Evolutionary conservation across 768 basidiomycete genomes (phyloP).

Genomic region (Russula ochroleuca): DNA sequence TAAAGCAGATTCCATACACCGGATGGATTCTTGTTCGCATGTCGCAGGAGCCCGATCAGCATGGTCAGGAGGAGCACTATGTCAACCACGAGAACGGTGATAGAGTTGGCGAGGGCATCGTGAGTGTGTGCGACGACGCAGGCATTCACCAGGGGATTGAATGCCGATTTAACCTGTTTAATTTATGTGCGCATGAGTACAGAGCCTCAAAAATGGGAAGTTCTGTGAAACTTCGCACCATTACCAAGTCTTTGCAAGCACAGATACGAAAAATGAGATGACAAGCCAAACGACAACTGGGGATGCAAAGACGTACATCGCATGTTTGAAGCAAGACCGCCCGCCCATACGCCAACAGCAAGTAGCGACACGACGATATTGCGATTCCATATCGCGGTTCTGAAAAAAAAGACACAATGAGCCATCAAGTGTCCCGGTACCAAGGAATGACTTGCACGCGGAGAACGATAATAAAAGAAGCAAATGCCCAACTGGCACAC

Average conservation of each 20-base stretch:
- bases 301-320: not conserved
- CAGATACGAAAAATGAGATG: not conserved
- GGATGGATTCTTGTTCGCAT: not conserved
- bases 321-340: not conserved
- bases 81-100: not conserved
- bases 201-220: not conserved
- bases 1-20: constrained; percentile 18
- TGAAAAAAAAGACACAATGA: not conserved
- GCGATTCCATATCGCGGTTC: constrained; percentile 11
- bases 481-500: constrained; percentile 4
- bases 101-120: not conserved
- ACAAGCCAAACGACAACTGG: not conserved
- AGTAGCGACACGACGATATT: constrained; percentile 1
- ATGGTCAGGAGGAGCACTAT: constrained; percentile 4
- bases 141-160: not conserved
- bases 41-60: constrained; percentile 9
- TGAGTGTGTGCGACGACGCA: not conserved
- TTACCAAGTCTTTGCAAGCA: constrained; percentile 4
- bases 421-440: not conserved
- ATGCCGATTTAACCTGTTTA: not conserved
- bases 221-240: not conserved
- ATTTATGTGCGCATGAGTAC: not conserved
- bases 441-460: not conserved
- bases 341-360: not conserved
- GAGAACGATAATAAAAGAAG: constrained; percentile 2